Conservation (phyloP, 805 yeast genomes). For the Komagataella ulmi region DNA sequence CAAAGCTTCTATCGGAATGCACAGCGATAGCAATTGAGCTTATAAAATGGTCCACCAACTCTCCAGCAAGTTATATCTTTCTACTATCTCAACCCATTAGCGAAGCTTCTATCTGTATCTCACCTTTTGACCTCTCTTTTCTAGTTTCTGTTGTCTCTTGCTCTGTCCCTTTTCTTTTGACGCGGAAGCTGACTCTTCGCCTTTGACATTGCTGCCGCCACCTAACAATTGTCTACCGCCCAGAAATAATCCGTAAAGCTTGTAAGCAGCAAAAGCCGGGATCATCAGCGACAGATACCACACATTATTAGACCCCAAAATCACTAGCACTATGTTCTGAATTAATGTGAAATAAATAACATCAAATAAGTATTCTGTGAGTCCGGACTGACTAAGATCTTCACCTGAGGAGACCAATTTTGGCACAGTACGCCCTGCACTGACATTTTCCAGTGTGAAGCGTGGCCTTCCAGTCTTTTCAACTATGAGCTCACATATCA, state of each 20-base stretch:
- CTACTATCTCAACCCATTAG: not conserved
- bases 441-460: conserved; percentile 19
- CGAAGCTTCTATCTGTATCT: not conserved
- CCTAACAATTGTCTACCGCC: conserved; percentile 8
- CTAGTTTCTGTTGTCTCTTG: conserved; percentile 25
- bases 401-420: conserved; percentile 38
- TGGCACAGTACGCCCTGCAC: conserved; percentile 18
- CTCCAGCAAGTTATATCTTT: not conserved
- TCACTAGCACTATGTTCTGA: conserved; percentile 36
- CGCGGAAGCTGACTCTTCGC: conserved; percentile 1
- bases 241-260: conserved; percentile 14
- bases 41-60: not conserved
- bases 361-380: conserved; percentile 65
- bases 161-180: conserved; percentile 9
- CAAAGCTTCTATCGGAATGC: not conserved
- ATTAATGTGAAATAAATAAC: conserved; percentile 52
- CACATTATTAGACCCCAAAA: conserved; percentile 42
- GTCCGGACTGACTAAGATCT: conserved; percentile 47
- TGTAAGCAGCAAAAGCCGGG: conserved; percentile 39
- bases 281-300: conserved; percentile 38
- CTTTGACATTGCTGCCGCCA: conserved; percentile 4
- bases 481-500: conserved; percentile 32
- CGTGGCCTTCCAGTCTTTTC: conserved; percentile 52
- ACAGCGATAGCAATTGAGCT: not conserved
- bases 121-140: conserved; percentile 13